Percentiles rank a stretch among this genome's conserved stretches.
Evolutionary conservation across 2,329 filamentous ascomycete genomes (phyloP).

Genomic region (Acarospora socialis): DNA sequence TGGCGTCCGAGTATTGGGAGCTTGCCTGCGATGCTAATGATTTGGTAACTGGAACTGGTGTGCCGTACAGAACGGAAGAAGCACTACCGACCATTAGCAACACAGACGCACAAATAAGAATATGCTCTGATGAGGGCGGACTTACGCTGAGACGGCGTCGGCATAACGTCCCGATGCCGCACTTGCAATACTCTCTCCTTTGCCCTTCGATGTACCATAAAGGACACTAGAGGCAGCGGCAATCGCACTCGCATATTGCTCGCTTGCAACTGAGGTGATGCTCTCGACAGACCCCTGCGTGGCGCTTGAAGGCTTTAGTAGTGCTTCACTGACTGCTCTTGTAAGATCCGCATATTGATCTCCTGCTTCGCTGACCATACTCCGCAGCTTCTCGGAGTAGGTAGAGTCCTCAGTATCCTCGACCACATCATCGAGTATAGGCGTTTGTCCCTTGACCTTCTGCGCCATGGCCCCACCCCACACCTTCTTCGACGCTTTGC

Average conservation of each 20-base stretch:
- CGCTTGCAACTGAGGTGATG: conserved; percentile 38
- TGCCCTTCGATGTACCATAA: conserved; percentile 34
- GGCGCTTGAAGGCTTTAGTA: conserved; percentile 31
- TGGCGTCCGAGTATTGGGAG: conserved; percentile 46
- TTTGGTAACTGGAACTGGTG: conserved; percentile 30
- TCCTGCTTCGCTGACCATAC: conserved; percentile 36
- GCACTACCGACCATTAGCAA: conserved; percentile 25
- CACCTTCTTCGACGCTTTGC: conserved; percentile 34
- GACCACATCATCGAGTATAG: conserved; percentile 36
- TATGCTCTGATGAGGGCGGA: conserved; percentile 8
- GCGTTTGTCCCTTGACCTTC: conserved; percentile 30
- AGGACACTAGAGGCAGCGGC: conserved; percentile 42
- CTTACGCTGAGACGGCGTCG: conserved; percentile 43
- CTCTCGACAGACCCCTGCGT: conserved; percentile 35
- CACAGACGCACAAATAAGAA: conserved; percentile 1
- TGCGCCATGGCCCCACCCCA: conserved; percentile 41
- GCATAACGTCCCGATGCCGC: conserved; percentile 40
- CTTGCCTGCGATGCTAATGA: conserved; percentile 25
- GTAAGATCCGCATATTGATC: conserved; percentile 40
- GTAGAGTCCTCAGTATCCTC: conserved; percentile 32
- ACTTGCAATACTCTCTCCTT: conserved; percentile 32
- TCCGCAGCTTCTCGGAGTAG: conserved; percentile 38
- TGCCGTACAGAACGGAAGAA: conserved; percentile 42
- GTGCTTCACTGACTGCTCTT: conserved; percentile 41
- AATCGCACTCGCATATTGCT: conserved; percentile 43